Conservation (phyloP, 805 yeast genomes). For the Candida boidinii region DNA sequence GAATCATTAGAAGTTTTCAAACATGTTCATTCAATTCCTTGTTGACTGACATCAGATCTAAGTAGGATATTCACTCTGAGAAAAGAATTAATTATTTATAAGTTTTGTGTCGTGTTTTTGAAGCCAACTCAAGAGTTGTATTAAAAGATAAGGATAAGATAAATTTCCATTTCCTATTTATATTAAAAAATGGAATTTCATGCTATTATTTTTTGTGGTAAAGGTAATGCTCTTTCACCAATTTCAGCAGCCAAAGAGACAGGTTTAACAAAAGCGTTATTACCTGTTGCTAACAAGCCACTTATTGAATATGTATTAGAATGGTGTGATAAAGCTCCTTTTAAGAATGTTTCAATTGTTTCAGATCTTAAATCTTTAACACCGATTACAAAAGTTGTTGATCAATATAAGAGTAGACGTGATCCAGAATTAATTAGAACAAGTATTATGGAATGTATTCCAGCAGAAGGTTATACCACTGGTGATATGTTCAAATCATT, state of each 20-base stretch:
- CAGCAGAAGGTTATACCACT: constrained; percentile 41
- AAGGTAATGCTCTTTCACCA: constrained; percentile 67
- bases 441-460: constrained; percentile 32
- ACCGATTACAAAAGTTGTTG: constrained; percentile 40
- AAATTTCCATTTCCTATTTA: no score
- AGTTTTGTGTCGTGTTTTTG: no score
- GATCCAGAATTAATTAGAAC: constrained; percentile 21
- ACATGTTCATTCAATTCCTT: no score
- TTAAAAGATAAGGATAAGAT: no score
- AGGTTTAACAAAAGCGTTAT: constrained; percentile 72
- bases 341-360: constrained; percentile 60
- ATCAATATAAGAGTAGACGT: constrained; percentile 34
- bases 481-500: constrained; percentile 55
- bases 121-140: no score
- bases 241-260: constrained; percentile 53
- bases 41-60: no score
- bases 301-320: constrained; percentile 81
- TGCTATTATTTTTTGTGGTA: constrained; percentile 85
- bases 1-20: no score
- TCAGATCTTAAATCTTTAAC: constrained; percentile 35
- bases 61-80: no score
- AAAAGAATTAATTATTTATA: no score
- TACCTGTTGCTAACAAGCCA: constrained; percentile 87
- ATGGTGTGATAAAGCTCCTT: constrained; percentile 88
- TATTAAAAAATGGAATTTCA: constrained; percentile 69